Evolutionary conservation across 768 basidiomycete genomes (phyloP).

Genomic region (Termitomyces sp.): DNA sequence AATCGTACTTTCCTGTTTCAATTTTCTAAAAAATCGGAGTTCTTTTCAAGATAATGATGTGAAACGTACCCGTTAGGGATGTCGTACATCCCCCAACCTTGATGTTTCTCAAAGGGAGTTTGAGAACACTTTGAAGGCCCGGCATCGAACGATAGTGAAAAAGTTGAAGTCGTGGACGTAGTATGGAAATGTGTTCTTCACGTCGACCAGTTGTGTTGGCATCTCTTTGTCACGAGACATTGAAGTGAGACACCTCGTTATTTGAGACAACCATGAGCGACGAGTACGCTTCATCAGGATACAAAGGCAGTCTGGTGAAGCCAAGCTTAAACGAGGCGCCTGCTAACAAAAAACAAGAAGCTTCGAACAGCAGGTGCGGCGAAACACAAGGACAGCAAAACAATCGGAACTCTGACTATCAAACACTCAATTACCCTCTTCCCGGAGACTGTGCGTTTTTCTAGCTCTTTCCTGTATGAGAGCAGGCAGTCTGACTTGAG

Average conservation of each 20-base stretch:
- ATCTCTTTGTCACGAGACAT: not conserved
- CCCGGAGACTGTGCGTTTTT: constrained; percentile 9
- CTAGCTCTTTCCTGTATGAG: not conserved
- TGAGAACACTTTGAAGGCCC: not conserved
- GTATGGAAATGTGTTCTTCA: no score
- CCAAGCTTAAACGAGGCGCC: constrained; percentile 4
- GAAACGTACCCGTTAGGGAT: not conserved
- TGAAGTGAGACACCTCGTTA: not conserved
- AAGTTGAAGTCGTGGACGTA: no score
- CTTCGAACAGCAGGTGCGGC: not conserved
- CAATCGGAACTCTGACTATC: constrained; percentile 1
- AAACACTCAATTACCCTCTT: constrained; percentile 14
- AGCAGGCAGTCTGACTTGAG: not conserved
- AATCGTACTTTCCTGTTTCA: not conserved
- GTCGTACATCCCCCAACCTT: not conserved
- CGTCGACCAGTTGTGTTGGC: no score
- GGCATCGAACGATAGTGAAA: no score
- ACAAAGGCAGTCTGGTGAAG: constrained; percentile 14
- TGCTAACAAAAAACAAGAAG: not conserved
- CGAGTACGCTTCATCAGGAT: constrained; percentile 15
- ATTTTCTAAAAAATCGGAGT: not conserved
- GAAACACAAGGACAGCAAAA: not conserved
- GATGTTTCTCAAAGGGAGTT: not conserved
- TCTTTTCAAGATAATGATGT: not conserved
- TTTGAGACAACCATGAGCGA: constrained; percentile 13